phyloP scores from a whole-genome alignment of 129 eudicot species.

The Pittosporum tobira region DNA sequence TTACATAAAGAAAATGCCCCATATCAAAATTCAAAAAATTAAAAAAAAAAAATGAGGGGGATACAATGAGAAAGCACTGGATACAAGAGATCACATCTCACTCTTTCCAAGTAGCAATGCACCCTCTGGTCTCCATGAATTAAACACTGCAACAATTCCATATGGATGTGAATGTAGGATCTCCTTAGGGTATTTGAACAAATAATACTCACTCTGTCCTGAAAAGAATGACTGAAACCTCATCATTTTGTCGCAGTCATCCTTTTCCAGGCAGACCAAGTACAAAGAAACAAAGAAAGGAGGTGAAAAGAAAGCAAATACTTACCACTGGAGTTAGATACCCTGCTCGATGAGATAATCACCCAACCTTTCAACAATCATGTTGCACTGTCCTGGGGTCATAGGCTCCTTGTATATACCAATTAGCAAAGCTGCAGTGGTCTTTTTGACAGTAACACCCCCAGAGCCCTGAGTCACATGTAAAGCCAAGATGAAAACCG shows the following conservation, averaged over 20 bases:
- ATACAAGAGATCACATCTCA: background rate
- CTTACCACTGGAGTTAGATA: slow-evolving; percentile 7
- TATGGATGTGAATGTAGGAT: background rate
- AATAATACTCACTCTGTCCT: too few relatives aligned
- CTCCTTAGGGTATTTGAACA: too few relatives aligned
- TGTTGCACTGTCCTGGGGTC: slow-evolving; percentile 32
- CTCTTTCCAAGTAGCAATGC: background rate
- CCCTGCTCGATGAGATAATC: slow-evolving; percentile 27
- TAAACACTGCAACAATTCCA: background rate
- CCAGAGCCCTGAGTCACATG: slow-evolving; percentile 30
- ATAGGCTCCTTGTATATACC: slow-evolving; percentile 28
- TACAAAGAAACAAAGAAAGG: background rate
- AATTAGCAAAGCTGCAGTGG: slow-evolving; percentile 18
- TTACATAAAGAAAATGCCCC: too few relatives aligned
- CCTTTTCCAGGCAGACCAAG: too few relatives aligned
- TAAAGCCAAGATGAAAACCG: background rate
- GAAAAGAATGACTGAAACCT: too few relatives aligned
- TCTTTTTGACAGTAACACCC: slow-evolving; percentile 27
- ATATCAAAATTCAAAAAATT: too few relatives aligned
- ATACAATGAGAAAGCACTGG: background rate
- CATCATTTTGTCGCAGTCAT: too few relatives aligned
- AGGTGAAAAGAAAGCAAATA: background rate
- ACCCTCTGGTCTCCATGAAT: background rate
- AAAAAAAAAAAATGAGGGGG: too few relatives aligned
- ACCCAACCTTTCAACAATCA: slow-evolving; percentile 28